Evolutionary conservation across 768 basidiomycete genomes (phyloP).

Genomic region (Kwoniella pini): DNA sequence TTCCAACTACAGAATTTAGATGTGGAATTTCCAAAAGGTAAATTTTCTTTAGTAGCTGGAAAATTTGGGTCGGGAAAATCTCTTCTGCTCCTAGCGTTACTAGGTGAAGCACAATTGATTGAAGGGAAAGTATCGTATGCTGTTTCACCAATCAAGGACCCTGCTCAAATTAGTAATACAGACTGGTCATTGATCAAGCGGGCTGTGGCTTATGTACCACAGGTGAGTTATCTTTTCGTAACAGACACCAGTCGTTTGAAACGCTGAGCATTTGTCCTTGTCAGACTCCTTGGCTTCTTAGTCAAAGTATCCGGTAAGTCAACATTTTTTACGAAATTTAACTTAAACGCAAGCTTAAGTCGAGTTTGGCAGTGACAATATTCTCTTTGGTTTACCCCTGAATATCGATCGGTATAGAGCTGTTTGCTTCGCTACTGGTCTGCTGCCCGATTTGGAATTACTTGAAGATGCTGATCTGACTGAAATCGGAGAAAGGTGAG

Average conservation of each 20-base stretch:
- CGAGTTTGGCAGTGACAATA: slow-evolving; percentile 57
- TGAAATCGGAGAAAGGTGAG: slow-evolving; percentile 67
- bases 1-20: slow-evolving; percentile 42
- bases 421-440: slow-evolving; percentile 19
- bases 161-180: not conserved
- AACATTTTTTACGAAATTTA: not conserved
- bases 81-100: slow-evolving; percentile 36
- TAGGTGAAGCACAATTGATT: slow-evolving; percentile 44
- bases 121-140: slow-evolving; percentile 41
- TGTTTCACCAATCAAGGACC: slow-evolving; percentile 25
- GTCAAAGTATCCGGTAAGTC: slow-evolving; percentile 36
- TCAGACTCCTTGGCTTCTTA: slow-evolving; percentile 44
- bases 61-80: slow-evolving; percentile 49
- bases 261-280: not conserved
- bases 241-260: too few species aligned
- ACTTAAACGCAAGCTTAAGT: not conserved
- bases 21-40: slow-evolving; percentile 36
- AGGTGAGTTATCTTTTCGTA: slow-evolving; percentile 10
- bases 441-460: slow-evolving; percentile 58
- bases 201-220: slow-evolving; percentile 41
- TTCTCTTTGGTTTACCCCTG: slow-evolving; percentile 58
- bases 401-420: slow-evolving; percentile 56
- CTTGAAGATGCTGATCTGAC: slow-evolving; percentile 66
- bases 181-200: slow-evolving; percentile 20
- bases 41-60: slow-evolving; percentile 46